Evolutionary conservation across 2,329 filamentous ascomycete species (phyloP).

Genomic region (Dothideomycetes sp.): DNA sequence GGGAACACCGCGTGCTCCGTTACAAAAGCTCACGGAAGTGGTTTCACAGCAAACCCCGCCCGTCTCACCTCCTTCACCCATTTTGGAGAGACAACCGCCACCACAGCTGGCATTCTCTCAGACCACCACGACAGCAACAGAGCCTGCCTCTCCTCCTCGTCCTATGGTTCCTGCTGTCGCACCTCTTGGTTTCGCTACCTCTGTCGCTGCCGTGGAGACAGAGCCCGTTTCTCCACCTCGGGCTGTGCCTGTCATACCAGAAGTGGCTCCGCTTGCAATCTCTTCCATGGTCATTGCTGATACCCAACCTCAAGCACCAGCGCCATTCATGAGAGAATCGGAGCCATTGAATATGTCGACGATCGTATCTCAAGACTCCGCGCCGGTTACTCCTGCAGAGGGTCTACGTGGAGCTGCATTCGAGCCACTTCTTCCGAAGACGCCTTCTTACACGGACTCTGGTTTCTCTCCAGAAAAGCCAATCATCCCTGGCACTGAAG

Average conservation of each 20-base stretch:
- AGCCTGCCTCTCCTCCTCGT: background rate
- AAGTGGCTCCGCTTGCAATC: background rate
- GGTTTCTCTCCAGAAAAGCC: background rate
- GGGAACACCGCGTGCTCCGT: background rate
- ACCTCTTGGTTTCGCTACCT: background rate
- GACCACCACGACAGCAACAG: background rate
- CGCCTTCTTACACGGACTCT: background rate
- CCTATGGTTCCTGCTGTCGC: background rate
- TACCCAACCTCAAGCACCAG: background rate
- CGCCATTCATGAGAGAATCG: background rate
- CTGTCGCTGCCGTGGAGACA: background rate
- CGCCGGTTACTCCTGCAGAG: constrained; percentile 4
- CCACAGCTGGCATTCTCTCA: background rate
- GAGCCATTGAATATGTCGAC: constrained; percentile 26
- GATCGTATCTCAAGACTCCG: constrained; percentile 30
- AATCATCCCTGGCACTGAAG: constrained; percentile 4
- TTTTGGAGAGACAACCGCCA: background rate
- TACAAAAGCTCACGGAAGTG: constrained; percentile 1
- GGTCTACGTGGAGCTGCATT: background rate
- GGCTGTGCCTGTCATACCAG: background rate
- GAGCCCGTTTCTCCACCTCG: constrained; percentile 1
- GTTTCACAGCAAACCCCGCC: background rate
- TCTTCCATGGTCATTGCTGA: background rate
- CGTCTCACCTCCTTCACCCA: background rate
- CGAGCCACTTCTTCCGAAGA: background rate